Percentiles rank a stretch among this genome's conserved stretches.
Conservation (phyloP, 2,329 filamentous ascomycete species). For the Drechslera avenae region DNA sequence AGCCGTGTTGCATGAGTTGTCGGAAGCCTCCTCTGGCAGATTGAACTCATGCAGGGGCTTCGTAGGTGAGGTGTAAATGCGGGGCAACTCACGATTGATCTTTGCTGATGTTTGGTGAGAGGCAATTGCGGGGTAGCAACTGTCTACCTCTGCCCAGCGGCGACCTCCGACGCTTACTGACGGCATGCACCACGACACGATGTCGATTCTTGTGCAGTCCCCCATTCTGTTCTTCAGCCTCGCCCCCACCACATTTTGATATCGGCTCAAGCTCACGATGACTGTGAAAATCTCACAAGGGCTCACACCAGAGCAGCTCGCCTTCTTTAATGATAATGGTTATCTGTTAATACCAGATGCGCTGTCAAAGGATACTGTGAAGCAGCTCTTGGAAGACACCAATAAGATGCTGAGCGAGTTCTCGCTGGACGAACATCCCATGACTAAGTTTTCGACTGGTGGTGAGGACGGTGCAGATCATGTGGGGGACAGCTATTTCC, state of each 20-base stretch:
- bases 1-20: no score
- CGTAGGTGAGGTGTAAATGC: neutral
- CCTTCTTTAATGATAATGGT: conserved; percentile 78
- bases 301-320: conserved; percentile 73
- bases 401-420: conserved; percentile 75
- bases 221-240: neutral
- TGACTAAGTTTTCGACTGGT: conserved; percentile 93
- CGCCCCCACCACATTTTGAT: neutral
- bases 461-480: conserved; percentile 69
- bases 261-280: conserved; percentile 14
- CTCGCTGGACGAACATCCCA: conserved; percentile 80
- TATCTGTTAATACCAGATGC: conserved; percentile 87
- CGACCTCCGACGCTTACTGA: conserved; percentile 28
- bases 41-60: neutral
- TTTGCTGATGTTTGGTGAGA: conserved; percentile 8
- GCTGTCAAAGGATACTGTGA: conserved; percentile 68
- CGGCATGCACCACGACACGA: neutral
- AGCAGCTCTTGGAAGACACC: conserved; percentile 74
- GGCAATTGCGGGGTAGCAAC: conserved; percentile 13
- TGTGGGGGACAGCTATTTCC: conserved; percentile 94
- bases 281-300: conserved; percentile 48
- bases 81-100: neutral
- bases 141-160: conserved; percentile 19
- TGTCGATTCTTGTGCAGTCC: neutral
- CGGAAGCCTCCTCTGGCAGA: no score